A percentile compares a stretch with the other conserved stretches of the same genome.
These are phyloP conservation scores for Pichia kluyveri DNA, from an alignment of 805 yeast species.

Conservation along the genomic window DNA sequence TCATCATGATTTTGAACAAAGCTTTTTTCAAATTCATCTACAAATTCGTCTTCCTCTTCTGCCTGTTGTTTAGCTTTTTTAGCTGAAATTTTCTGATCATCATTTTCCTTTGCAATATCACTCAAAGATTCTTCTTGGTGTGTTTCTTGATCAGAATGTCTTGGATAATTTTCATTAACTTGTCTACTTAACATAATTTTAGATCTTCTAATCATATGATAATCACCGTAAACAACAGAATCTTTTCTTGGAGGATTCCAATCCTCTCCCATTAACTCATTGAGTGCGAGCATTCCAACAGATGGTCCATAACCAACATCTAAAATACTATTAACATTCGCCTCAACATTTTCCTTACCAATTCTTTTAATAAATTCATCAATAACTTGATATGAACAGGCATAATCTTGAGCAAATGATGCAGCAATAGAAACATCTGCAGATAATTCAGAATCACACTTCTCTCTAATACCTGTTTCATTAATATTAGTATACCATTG, in stretches of 20 bases:
- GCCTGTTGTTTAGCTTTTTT: constrained; percentile 4
- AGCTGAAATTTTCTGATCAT: neutral
- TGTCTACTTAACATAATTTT: constrained; percentile 69
- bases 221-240: constrained; percentile 60
- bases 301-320: constrained; percentile 90
- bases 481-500: constrained; percentile 31
- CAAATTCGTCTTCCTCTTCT: constrained; percentile 11
- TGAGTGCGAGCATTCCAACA: constrained; percentile 80
- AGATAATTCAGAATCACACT: constrained; percentile 32
- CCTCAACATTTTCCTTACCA: constrained; percentile 46
- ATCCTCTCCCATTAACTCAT: constrained; percentile 66
- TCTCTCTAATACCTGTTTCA: constrained; percentile 43
- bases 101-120: constrained; percentile 7
- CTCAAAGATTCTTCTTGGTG: constrained; percentile 15
- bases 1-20: constrained; percentile 16
- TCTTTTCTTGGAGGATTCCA: constrained; percentile 59
- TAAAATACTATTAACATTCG: constrained; percentile 45
- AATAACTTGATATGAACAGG: constrained; percentile 56
- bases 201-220: constrained; percentile 73
- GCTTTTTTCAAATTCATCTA: constrained; percentile 22
- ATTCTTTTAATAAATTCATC: constrained; percentile 53
- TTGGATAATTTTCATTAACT: constrained; percentile 33
- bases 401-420: constrained; percentile 73
- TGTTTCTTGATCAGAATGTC: constrained; percentile 30
- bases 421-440: constrained; percentile 79